Percentiles rank a stretch among this genome's conserved stretches.
Evolutionary conservation across 352 stramenopile species (phyloP).

Genomic region (Plasmopara viticola): DNA sequence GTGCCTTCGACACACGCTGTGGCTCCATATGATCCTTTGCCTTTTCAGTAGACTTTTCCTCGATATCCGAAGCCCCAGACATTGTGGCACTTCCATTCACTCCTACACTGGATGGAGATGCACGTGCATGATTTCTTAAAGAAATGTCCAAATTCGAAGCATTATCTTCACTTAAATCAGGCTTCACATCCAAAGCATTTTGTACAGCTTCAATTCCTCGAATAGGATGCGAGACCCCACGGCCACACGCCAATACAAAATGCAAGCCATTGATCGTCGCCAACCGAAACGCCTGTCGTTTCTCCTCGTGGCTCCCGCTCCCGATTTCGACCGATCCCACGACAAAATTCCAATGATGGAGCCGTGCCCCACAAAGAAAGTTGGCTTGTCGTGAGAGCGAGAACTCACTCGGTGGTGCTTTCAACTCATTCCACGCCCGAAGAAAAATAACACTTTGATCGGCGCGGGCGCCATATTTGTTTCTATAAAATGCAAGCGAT

Average conservation of each 20-base stretch:
- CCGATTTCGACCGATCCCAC: slow-evolving; percentile 64
- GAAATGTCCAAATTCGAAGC: not conserved
- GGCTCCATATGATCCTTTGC: not conserved
- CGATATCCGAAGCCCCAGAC: not conserved
- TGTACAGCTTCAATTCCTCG: slow-evolving; percentile 6
- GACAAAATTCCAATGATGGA: slow-evolving; percentile 60
- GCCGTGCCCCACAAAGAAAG: slow-evolving; percentile 40
- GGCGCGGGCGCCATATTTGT: slow-evolving; percentile 10
- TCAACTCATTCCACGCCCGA: slow-evolving; percentile 48
- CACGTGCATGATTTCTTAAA: not conserved
- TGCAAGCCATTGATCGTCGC: slow-evolving; percentile 34
- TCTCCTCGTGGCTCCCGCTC: slow-evolving; percentile 53
- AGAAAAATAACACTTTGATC: slow-evolving; percentile 43
- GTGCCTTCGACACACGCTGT: not conserved
- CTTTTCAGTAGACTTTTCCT: not conserved
- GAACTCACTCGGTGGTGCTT: slow-evolving; percentile 25
- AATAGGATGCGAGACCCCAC: slow-evolving; percentile 5
- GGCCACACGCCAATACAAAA: slow-evolving; percentile 30
- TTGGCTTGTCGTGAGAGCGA: slow-evolving; percentile 35
- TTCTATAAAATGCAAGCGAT: slow-evolving; percentile 18
- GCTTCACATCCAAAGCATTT: slow-evolving; percentile 1
- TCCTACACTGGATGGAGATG: slow-evolving; percentile 1
- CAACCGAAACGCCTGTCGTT: slow-evolving; percentile 40
- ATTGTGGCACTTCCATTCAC: slow-evolving; percentile 3
- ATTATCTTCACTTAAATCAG: not conserved